Conservation (phyloP, 306 rosid species). For the Vigna trinervia region DNA sequence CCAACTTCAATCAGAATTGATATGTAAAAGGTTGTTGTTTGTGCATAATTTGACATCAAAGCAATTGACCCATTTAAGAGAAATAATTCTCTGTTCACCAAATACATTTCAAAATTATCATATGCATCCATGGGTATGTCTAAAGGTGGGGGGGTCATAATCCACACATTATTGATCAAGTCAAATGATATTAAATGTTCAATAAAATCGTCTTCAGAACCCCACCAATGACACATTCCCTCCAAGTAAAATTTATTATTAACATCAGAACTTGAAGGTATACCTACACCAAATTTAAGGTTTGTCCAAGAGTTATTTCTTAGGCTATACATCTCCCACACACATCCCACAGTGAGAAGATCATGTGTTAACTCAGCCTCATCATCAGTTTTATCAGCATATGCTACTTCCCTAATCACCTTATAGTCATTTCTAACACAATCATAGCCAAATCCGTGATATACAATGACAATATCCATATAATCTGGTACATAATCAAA, state of each 20-base stretch:
- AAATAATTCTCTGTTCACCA: no score
- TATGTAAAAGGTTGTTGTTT: no score
- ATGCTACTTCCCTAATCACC: neutral
- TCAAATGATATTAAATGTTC: neutral
- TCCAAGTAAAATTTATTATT: neutral
- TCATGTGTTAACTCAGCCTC: accelerated
- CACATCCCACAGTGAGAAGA: accelerated
- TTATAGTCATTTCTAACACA: neutral
- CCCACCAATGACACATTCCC: neutral
- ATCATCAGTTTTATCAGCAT: no score
- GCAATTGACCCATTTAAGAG: no score
- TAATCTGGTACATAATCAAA: neutral
- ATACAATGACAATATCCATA: no score
- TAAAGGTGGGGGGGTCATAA: neutral
- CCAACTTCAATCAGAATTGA: neutral
- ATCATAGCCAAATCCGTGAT: neutral
- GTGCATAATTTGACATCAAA: no score
- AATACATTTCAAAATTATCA: no score
- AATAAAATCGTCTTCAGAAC: accelerated
- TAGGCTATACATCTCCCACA: no score
- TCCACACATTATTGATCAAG: neutral
- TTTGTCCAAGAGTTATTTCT: no score
- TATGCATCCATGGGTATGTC: neutral
- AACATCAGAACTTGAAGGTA: no score
- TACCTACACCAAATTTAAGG: no score